A percentile compares a stretch with the other conserved stretches of the same genome.
phyloP scores from a whole-genome alignment of 192 early-diverging fungal genomes.

The Pilobolus umbonatus region DNA sequence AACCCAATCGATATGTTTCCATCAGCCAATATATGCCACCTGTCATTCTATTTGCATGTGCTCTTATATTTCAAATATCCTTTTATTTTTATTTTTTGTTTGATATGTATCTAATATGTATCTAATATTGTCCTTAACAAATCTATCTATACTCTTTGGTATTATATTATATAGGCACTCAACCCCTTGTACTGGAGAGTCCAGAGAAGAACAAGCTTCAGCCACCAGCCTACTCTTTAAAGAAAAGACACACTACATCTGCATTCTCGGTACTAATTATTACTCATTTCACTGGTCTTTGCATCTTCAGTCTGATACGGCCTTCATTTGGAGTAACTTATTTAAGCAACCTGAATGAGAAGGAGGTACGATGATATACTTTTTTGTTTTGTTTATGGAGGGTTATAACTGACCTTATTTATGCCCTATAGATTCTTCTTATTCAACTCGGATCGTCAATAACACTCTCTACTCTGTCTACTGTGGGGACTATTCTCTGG shows the following conservation, averaged over 20 bases:
- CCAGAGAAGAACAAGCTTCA: neutral
- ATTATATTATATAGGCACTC: slow-evolving; percentile 27
- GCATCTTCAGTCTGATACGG: slow-evolving; percentile 32
- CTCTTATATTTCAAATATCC: slow-evolving; percentile 66
- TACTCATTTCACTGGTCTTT: slow-evolving; percentile 28
- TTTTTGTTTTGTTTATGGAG: neutral
- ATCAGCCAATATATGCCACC: slow-evolving; percentile 89
- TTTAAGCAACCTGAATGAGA: neutral
- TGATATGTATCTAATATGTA: slow-evolving; percentile 35
- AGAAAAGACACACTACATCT: slow-evolving; percentile 20
- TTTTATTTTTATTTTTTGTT: slow-evolving; percentile 43
- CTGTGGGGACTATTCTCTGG: slow-evolving; percentile 28
- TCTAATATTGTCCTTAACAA: slow-evolving; percentile 20
- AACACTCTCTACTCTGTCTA: slow-evolving; percentile 14
- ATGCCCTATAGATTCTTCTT: neutral
- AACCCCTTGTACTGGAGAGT: neutral
- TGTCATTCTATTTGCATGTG: slow-evolving; percentile 68
- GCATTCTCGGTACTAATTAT: slow-evolving; percentile 27
- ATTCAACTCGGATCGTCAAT: slow-evolving; percentile 20
- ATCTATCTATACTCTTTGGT: slow-evolving; percentile 42
- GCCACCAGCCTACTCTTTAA: slow-evolving; percentile 26
- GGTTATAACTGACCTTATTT: neutral
- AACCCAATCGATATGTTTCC: slow-evolving; percentile 72
- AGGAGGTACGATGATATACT: neutral
- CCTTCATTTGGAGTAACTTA: slow-evolving; percentile 23